Base-by-base conservation (phyloP, 2,329 filamentous ascomycete genomes). In the Furcasterigmium furcatum region DNA sequence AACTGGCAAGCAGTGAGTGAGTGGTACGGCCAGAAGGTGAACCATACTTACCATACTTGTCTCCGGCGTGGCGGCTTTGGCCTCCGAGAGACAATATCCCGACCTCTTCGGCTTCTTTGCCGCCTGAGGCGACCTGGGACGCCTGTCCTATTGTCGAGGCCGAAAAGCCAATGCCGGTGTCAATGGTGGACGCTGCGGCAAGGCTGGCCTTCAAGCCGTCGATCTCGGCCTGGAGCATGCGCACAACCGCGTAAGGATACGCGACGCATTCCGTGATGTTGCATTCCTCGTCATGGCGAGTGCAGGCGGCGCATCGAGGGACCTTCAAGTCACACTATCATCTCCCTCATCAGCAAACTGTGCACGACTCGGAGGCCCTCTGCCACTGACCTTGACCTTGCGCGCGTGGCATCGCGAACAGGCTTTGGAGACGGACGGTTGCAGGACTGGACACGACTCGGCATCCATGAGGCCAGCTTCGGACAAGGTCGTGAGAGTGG, bases 91-190 rank as follows among this genome's bases (percentile, higher is more conserved):
- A 50, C 1, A 57, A 48, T 14, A 52, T 39, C 3, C 54, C 55
- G 19, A 58, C 45, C 21, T 58, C 55, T 18, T 58, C 53, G n/a
- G 55, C 55, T 25, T 58, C 56, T 19, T 55, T 55, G n/a, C n/a
- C 19, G 47, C 47, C 2, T n/a, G n/a, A n/a, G n/a, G n/a, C n/a
- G n/a, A n/a, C n/a, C n/a, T n/a, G n/a, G n/a, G n/a, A n/a, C n/a
- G n/a, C n/a, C n/a, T n/a, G n/a, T n/a, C n/a, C n/a, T n/a, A n/a
- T n/a, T n/a, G n/a, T n/a, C n/a, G n/a, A n/a, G n/a, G n/a, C n/a
- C n/a, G n/a, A n/a, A n/a, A n/a, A n/a, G n/a, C n/a, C n/a, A n/a
- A n/a, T n/a, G n/a, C n/a, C n/a, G 16, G n/a, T 36, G 34, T 16
- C 16, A 16, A 36, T n/a, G 3, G 34, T 27, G 7, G 24, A 16